A percentile compares a stretch with the other conserved stretches of the same genome.
phyloP scores from a whole-genome alignment of 768 basidiomycete genomes.

The Pisolithus sp. region DNA sequence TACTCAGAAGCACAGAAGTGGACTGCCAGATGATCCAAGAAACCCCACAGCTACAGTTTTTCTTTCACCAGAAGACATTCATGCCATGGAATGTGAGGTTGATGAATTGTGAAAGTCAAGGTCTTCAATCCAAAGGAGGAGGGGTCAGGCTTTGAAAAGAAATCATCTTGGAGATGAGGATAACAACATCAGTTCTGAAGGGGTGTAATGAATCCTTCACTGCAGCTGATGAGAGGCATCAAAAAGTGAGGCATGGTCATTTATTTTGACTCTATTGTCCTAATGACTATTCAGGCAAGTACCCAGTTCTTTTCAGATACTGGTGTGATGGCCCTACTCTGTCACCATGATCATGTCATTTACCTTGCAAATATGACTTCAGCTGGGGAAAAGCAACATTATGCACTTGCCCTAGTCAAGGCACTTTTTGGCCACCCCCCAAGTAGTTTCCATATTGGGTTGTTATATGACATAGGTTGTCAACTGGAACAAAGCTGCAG shows the following conservation, averaged over 20 bases:
- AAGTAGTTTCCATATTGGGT: too few relatives aligned
- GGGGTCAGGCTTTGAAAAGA: background rate
- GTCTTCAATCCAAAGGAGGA: background rate
- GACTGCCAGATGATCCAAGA: conserved; percentile 1
- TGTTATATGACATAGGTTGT: too few relatives aligned
- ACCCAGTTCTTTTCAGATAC: conserved; percentile 11
- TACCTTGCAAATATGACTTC: conserved; percentile 14
- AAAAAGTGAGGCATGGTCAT: too few relatives aligned
- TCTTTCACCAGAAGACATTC: conserved; percentile 7
- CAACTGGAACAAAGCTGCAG: too few relatives aligned
- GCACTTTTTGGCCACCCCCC: too few relatives aligned
- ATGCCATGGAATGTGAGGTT: background rate
- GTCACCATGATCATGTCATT: conserved; percentile 16
- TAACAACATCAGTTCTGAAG: conserved; percentile 26
- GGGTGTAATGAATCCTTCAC: conserved; percentile 18
- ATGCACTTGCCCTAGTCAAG: too few relatives aligned
- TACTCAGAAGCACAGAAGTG: conserved; percentile 24
- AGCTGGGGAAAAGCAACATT: background rate
- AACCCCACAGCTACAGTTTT: conserved; percentile 16
- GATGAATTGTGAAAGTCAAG: background rate
- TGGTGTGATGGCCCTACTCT: conserved; percentile 19
- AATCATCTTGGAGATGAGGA: conserved; percentile 7
- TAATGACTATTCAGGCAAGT: too few relatives aligned
- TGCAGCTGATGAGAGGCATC: too few relatives aligned
- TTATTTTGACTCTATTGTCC: too few relatives aligned